A percentile compares a stretch with the other conserved stretches of the same genome.
phyloP scores from a whole-genome alignment of 768 basidiomycete species.

The Fibroporia radiculosa region DNA sequence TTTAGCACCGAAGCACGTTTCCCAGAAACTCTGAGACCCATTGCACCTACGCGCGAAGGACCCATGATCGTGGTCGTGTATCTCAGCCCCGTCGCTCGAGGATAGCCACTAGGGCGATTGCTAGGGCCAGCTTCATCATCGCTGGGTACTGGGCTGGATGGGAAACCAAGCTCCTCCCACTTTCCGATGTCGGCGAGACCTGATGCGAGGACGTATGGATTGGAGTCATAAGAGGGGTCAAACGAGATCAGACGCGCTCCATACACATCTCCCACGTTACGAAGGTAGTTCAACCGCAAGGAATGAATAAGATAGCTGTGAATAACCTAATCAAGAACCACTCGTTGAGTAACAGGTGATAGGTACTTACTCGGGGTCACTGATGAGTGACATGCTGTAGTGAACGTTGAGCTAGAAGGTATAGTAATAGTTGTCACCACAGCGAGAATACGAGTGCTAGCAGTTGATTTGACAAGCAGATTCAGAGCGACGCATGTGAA shows the following conservation, averaged over 20 bases:
- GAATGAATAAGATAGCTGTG: conserved; percentile 77
- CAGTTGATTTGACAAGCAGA: background rate
- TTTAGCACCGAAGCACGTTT: conserved; percentile 31
- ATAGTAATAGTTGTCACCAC: too few relatives aligned
- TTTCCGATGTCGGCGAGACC: conserved; percentile 69
- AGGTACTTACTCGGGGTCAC: conserved; percentile 48
- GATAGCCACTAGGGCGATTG: conserved; percentile 26
- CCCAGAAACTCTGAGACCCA: conserved; percentile 73
- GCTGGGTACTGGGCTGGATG: conserved; percentile 63
- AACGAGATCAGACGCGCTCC: conserved; percentile 75
- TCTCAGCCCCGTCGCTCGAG: conserved; percentile 53
- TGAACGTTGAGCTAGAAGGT: too few relatives aligned
- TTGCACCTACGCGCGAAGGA: conserved; percentile 51
- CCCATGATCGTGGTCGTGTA: conserved; percentile 90
- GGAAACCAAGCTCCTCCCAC: conserved; percentile 80
- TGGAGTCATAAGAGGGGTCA: conserved; percentile 67
- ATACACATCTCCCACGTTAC: conserved; percentile 82
- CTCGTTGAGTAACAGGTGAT: background rate
- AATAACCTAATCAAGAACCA: background rate
- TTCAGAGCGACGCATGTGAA: background rate
- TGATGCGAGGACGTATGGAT: conserved; percentile 77
- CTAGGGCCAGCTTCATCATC: conserved; percentile 56
- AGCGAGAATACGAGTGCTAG: background rate
- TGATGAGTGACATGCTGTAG: conserved; percentile 49
- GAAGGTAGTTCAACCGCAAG: conserved; percentile 80